A percentile compares a stretch with the other conserved stretches of the same genome.
phyloP scores from a whole-genome alignment of 2,329 filamentous ascomycete species.

The Sordariomycetes sp. region DNA sequence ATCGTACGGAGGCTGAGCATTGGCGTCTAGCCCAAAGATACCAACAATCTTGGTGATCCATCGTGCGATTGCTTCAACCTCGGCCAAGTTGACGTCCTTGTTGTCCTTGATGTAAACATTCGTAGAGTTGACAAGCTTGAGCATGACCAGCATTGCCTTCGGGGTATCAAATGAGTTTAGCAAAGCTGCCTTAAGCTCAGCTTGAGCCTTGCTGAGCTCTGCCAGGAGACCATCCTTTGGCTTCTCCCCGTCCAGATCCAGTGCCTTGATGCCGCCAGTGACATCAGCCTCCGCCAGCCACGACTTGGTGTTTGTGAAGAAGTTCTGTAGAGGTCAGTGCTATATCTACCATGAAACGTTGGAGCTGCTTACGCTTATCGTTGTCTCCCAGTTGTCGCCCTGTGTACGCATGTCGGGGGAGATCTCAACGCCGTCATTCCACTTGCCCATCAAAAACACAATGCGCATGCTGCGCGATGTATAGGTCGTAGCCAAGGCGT shows the following conservation, averaged over 20 bases:
- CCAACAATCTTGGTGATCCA: slow-evolving; percentile 81
- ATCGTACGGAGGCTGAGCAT: slow-evolving; percentile 43
- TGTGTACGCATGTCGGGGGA: slow-evolving; percentile 71
- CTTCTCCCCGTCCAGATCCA: slow-evolving; percentile 25
- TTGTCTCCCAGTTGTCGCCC: slow-evolving; percentile 71
- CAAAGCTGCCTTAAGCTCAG: slow-evolving; percentile 49
- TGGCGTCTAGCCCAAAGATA: slow-evolving; percentile 71
- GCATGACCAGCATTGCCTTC: slow-evolving; percentile 67
- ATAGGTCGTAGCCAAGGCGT: slow-evolving; percentile 63
- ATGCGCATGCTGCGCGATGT: slow-evolving; percentile 73
- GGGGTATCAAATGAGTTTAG: slow-evolving; percentile 85
- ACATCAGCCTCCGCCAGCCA: slow-evolving; percentile 36
- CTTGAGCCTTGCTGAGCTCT: slow-evolving; percentile 43
- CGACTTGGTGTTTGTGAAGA: slow-evolving; percentile 49
- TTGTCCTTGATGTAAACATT: slow-evolving; percentile 51
- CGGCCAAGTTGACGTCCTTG: slow-evolving; percentile 34
- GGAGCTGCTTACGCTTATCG: slow-evolving; percentile 49
- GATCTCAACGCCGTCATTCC: slow-evolving; percentile 89
- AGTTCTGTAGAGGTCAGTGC: slow-evolving; percentile 33
- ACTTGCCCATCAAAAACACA: slow-evolving; percentile 78
- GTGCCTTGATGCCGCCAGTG: slow-evolving; percentile 21
- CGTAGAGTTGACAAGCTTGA: slow-evolving; percentile 67
- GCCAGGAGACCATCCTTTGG: slow-evolving; percentile 21
- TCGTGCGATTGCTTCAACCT: slow-evolving; percentile 50
- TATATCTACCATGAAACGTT: background rate